Conservation (phyloP, 352 stramenopile species). For the Phytophthora vignae region DNA sequence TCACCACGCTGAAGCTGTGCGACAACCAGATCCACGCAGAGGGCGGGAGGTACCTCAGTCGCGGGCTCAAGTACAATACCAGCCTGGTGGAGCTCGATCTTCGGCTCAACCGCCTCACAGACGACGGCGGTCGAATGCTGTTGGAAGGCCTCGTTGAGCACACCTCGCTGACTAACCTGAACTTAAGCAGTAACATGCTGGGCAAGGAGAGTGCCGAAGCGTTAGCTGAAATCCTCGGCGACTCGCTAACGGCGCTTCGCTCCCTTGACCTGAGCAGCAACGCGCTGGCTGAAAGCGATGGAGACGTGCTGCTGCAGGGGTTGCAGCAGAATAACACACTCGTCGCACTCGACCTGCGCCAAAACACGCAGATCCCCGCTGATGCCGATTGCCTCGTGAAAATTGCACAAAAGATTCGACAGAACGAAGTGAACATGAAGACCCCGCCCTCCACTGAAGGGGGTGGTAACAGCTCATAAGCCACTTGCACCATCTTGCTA, state of each 20-base stretch:
- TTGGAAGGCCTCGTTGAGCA: constrained; percentile 87
- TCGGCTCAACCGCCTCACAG: constrained; percentile 91
- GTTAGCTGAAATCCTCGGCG: constrained; percentile 75
- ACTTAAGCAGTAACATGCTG: constrained; percentile 88
- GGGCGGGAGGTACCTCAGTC: constrained; percentile 90
- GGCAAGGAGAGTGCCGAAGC: constrained; percentile 73
- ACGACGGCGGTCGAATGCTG: constrained; percentile 91
- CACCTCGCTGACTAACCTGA: constrained; percentile 71
- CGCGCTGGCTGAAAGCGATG: constrained; percentile 66
- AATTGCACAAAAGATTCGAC: constrained; percentile 76
- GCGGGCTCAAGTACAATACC: constrained; percentile 91
- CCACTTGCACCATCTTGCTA: background rate
- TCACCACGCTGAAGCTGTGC: constrained; percentile 90
- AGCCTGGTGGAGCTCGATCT: constrained; percentile 92
- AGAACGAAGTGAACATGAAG: constrained; percentile 78
- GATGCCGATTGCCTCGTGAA: constrained; percentile 66
- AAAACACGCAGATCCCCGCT: constrained; percentile 73
- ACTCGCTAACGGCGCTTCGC: constrained; percentile 65
- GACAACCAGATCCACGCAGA: constrained; percentile 96
- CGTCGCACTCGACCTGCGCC: constrained; percentile 77
- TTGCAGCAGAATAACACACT: constrained; percentile 70
- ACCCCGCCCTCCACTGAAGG: constrained; percentile 17
- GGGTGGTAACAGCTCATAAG: constrained; percentile 11
- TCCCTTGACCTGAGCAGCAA: constrained; percentile 90
- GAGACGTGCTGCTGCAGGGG: constrained; percentile 60